A percentile compares a stretch with the other conserved stretches of the same genome.
phyloP scores from a whole-genome alignment of 331 rosid species.

The Quercus tomentella region DNA sequence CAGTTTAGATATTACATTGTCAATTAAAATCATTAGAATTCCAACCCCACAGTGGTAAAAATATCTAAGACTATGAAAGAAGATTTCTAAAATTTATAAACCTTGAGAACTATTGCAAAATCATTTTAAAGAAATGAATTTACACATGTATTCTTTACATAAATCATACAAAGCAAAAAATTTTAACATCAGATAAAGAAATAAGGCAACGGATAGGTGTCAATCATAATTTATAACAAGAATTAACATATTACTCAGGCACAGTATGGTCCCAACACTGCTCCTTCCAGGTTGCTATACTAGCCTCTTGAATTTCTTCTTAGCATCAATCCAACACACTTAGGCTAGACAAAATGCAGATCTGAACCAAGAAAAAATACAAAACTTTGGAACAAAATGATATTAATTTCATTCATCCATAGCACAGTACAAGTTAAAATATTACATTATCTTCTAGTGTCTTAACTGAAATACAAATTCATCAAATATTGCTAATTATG shows the following conservation, averaged over 20 bases:
- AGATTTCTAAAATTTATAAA: neutral
- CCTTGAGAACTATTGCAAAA: neutral
- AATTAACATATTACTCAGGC: constrained; percentile 46
- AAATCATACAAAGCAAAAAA: neutral
- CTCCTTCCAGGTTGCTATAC: constrained; percentile 72
- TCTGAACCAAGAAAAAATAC: too few relatives aligned
- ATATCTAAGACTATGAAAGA: too few relatives aligned
- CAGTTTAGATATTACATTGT: neutral
- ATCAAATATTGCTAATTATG: too few relatives aligned
- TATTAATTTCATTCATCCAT: too few relatives aligned
- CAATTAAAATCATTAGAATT: too few relatives aligned
- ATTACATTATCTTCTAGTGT: too few relatives aligned
- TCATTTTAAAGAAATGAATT: neutral
- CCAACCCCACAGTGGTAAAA: neutral
- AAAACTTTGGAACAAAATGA: too few relatives aligned
- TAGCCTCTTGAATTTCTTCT: too few relatives aligned
- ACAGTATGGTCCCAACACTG: constrained; percentile 44
- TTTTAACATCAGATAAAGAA: neutral
- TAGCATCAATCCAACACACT: too few relatives aligned
- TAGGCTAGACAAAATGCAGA: too few relatives aligned
- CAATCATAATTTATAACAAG: neutral
- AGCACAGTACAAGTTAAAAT: too few relatives aligned
- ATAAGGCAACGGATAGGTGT: neutral
- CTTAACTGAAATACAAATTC: too few relatives aligned
- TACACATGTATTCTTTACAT: neutral